Evolutionary conservation across 148 eudicot genomes (phyloP).

Genomic region (Polygonum aviculare): DNA sequence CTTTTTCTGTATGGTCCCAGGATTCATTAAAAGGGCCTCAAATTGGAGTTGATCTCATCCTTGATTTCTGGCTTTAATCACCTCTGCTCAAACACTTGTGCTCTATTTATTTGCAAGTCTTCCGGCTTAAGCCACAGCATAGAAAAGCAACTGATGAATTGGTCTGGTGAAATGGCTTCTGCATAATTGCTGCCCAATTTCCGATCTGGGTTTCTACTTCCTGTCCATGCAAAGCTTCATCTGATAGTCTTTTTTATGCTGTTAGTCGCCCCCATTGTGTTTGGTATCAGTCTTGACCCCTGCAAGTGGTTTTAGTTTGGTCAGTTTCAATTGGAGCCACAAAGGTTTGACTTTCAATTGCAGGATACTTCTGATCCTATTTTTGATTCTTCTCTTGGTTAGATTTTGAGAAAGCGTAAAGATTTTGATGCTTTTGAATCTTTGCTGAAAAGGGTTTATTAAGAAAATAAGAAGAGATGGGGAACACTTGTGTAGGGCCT

Average conservation of each 20-base stretch:
- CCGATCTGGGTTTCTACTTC: not conserved
- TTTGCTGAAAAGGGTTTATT: not conserved
- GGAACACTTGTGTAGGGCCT: conserved; percentile 62
- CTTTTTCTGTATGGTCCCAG: not conserved
- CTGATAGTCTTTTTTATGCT: not conserved
- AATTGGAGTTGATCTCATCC: not conserved
- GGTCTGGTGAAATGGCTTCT: not conserved
- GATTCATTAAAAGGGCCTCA: not conserved
- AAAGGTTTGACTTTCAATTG: conserved; percentile 2
- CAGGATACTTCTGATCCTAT: not conserved
- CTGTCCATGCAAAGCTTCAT: not conserved
- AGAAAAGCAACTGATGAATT: not conserved
- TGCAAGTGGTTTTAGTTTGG: not conserved
- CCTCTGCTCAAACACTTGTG: not conserved
- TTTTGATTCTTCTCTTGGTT: no score
- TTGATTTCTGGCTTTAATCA: not conserved
- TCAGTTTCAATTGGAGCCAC: not conserved
- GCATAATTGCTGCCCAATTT: not conserved
- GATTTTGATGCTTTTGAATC: not conserved
- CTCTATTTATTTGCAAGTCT: not conserved
- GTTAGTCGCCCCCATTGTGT: not conserved
- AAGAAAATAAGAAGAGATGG: conserved; percentile 24
- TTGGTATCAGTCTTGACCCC: not conserved
- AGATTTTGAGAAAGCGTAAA: no score
- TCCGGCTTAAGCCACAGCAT: not conserved